Conservation (phyloP, 139 green algal genomes). For the Tetradesmus obliquus region DNA sequence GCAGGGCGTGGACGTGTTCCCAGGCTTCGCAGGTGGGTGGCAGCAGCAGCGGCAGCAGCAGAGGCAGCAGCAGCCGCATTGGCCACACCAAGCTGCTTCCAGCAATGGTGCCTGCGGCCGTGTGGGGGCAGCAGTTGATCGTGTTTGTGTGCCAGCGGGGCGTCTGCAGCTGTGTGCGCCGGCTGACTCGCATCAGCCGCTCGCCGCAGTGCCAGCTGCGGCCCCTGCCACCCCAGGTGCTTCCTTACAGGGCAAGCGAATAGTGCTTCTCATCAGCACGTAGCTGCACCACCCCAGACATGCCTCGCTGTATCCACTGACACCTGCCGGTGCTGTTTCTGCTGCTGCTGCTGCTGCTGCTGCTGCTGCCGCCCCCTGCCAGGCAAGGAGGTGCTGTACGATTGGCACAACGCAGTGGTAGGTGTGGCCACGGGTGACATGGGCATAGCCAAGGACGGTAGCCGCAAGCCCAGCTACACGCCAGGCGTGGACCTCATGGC, state of each 20-base stretch:
- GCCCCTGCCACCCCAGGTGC: neutral
- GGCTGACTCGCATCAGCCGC: neutral
- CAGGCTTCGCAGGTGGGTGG: slow-evolving; percentile 83
- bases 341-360: neutral
- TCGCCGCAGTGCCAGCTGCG: neutral
- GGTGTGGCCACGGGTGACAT: slow-evolving; percentile 88
- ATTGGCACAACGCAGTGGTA: slow-evolving; percentile 65
- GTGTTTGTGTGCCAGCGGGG: no score
- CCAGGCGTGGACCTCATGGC: slow-evolving; percentile 86
- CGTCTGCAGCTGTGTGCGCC: no score
- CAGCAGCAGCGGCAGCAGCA: slow-evolving; percentile 44
- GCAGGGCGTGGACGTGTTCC: slow-evolving; percentile 91
- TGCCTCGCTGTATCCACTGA: neutral
- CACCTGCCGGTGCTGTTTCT: neutral
- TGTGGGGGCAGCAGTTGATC: neutral
- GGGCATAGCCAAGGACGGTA: slow-evolving; percentile 82
- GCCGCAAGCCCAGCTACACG: slow-evolving; percentile 66
- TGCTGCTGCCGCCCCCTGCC: neutral
- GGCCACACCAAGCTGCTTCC: neutral
- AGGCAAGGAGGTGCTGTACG: slow-evolving; percentile 67
- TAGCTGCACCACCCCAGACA: neutral
- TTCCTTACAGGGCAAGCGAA: no score
- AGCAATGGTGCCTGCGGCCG: neutral
- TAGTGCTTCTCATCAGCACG: no score
- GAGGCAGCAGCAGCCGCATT: neutral